Base-by-base conservation (phyloP, 331 rosid genomes). In the Malus hybrid region DNA sequence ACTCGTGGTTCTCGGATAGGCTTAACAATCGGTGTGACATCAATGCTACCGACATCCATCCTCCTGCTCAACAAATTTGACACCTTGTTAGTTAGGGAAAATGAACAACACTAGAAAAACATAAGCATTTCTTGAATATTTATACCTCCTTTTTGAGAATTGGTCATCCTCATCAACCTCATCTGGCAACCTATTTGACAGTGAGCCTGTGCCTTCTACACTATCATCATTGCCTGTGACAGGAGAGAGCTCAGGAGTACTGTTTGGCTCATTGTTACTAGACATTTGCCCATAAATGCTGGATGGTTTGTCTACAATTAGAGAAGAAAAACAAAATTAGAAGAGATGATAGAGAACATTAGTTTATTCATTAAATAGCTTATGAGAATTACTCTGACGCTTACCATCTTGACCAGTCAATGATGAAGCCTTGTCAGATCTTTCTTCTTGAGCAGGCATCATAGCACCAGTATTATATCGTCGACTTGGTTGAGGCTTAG, bases 1-100 rank as follows among this genome's bases (percentile, higher is more conserved):
- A 92, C 99, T 36, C 99, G 93, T 30, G 99, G 98, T 82, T 95
- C 99, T 66, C 97, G 85, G 77, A 95, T 90, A 66, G 99, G 97
- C 84, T 89, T 95, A 76, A 92, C 93, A 79, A 90, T 82, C 9
- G 98, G 92, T 80, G 86, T 85, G 72, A 87, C 75, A 66, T 89
- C 98, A 56, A 82, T 74, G 71, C 85, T 82, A 78, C 92, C 93
- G 30, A 70, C 77, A 73, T 95, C 99, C 93, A 87, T 88, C 84
- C 82, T 95, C 91, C 99, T 95, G 91, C 68, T 78, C 75, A 85
- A 66, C 33, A 71, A 76, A 78, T 72, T 46, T 14, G 26, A 76
- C 79, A 79, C 73, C 32, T 71, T 33, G 66, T 28, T 34, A 18
- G 61, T 87, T 60, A 74, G 68, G 32, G n/a, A 46, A 10, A 73